Conservation (phyloP, 495 filamentous ascomycete genomes). For the Penicillium taxi region DNA sequence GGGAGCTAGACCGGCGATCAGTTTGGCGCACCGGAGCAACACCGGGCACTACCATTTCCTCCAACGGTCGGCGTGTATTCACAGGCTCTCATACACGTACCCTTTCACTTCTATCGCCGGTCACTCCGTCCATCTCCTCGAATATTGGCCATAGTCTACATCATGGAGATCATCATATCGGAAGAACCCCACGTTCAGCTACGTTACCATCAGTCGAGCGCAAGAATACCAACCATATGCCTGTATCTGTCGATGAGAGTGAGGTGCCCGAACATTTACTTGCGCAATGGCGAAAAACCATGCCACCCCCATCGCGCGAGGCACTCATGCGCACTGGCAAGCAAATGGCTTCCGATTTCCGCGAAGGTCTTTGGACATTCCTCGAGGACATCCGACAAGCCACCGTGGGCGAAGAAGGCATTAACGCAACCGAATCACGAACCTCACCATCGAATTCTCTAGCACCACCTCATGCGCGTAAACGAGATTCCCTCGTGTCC, state of each 20-base stretch:
- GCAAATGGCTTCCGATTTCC: slow-evolving; percentile 84
- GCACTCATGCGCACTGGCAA: slow-evolving; percentile 60
- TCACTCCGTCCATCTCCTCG: slow-evolving; percentile 10
- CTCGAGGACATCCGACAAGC: slow-evolving; percentile 91
- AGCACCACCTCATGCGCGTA: slow-evolving; percentile 19
- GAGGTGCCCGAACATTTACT: slow-evolving; percentile 27
- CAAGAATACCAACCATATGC: slow-evolving; percentile 8
- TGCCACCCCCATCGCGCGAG: slow-evolving; percentile 45
- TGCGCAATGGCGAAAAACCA: slow-evolving; percentile 34
- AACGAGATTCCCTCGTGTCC: slow-evolving; percentile 30
- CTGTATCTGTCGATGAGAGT: slow-evolving; percentile 13
- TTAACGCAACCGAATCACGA: slow-evolving; percentile 47
- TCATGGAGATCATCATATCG: slow-evolving; percentile 32
- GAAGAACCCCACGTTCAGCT: slow-evolving; percentile 37
- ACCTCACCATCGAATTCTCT: slow-evolving; percentile 22
- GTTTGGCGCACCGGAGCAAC: slow-evolving; percentile 30
- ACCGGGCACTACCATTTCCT: slow-evolving; percentile 32
- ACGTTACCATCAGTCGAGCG: slow-evolving; percentile 42
- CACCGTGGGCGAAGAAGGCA: slow-evolving; percentile 86
- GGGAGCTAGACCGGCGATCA: slow-evolving; percentile 45
- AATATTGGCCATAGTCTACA: slow-evolving; percentile 3
- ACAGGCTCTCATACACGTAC: slow-evolving; percentile 72
- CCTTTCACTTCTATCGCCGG: slow-evolving; percentile 76
- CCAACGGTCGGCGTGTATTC: slow-evolving; percentile 52
- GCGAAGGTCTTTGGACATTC: slow-evolving; percentile 91